phyloP scores from a whole-genome alignment of 805 yeast species.

The Suhomyces sp. region DNA sequence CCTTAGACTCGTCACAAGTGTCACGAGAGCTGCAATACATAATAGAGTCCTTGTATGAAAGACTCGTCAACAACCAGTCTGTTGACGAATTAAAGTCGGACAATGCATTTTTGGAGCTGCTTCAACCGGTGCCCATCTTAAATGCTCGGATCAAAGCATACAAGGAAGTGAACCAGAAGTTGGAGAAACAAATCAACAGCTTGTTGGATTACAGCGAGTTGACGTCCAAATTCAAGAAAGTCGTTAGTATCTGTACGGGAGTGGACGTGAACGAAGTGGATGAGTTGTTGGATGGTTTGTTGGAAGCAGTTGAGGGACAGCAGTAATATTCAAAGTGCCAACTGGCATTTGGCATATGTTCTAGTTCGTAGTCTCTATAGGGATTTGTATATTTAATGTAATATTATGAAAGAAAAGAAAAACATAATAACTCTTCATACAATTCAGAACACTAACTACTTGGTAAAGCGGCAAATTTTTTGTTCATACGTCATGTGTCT shows the following conservation, averaged over 20 bases:
- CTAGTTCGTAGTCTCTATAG: neutral
- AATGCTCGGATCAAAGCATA: constrained; percentile 83
- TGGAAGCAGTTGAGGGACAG: constrained; percentile 84
- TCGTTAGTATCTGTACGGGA: constrained; percentile 86
- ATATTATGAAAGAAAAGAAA: neutral
- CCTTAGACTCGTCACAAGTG: constrained; percentile 35
- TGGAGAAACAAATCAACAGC: constrained; percentile 50
- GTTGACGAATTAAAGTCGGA: constrained; percentile 23
- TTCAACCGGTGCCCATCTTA: constrained; percentile 51
- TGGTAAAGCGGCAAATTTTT: too few relatives aligned
- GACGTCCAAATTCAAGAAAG: constrained; percentile 73
- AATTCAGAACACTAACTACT: too few relatives aligned
- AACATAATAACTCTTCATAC: too few relatives aligned
- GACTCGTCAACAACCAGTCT: constrained; percentile 34
- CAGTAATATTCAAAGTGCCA: constrained; percentile 16
- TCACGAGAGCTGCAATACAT: constrained; percentile 94
- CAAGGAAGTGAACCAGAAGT: constrained; percentile 58
- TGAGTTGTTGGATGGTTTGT: constrained; percentile 73
- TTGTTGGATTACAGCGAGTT: constrained; percentile 46
- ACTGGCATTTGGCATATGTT: neutral
- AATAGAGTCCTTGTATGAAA: constrained; percentile 56
- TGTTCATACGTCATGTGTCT: too few relatives aligned
- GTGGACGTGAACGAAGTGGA: constrained; percentile 81
- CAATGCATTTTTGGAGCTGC: constrained; percentile 24
- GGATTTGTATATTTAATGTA: constrained; percentile 1